phyloP scores from a whole-genome alignment of 164 flowering plant genomes.

The Platanus orientalis region DNA sequence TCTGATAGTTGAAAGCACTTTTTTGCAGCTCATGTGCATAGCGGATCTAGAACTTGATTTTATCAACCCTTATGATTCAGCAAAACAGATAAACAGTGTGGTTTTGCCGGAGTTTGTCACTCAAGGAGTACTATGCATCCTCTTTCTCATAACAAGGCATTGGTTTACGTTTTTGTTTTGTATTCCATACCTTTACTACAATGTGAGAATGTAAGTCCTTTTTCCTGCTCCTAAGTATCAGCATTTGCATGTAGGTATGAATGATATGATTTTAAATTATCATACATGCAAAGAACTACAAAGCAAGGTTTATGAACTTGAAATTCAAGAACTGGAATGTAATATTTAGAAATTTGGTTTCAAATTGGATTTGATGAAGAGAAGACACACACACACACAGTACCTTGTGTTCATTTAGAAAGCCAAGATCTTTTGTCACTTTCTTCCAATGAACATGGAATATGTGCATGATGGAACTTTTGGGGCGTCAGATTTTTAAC shows the following conservation, averaged over 20 bases:
- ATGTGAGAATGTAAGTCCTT: conserved; percentile 67
- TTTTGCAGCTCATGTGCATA: conserved; percentile 92
- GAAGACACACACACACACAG: no score
- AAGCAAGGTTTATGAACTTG: no score
- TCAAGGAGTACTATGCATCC: conserved; percentile 57
- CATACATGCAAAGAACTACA: background rate
- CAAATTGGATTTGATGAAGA: no score
- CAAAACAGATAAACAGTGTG: conserved; percentile 69
- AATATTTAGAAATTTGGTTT: no score
- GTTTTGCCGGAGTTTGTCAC: conserved; percentile 73
- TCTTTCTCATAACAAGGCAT: conserved; percentile 79
- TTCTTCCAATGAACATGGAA: no score
- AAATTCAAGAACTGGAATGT: no score
- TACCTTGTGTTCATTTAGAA: no score
- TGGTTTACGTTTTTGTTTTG: conserved; percentile 74
- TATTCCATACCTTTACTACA: conserved; percentile 78
- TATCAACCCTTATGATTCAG: conserved; percentile 95
- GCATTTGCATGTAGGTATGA: background rate
- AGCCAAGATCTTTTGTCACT: no score
- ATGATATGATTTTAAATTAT: background rate
- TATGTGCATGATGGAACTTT: no score
- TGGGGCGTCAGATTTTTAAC: no score
- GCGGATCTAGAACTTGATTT: conserved; percentile 95
- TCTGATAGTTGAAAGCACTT: conserved; percentile 16
- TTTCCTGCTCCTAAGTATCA: conserved; percentile 1